Conservation (phyloP, 352 stramenopile genomes). For the Saprolegnia parasitica region DNA sequence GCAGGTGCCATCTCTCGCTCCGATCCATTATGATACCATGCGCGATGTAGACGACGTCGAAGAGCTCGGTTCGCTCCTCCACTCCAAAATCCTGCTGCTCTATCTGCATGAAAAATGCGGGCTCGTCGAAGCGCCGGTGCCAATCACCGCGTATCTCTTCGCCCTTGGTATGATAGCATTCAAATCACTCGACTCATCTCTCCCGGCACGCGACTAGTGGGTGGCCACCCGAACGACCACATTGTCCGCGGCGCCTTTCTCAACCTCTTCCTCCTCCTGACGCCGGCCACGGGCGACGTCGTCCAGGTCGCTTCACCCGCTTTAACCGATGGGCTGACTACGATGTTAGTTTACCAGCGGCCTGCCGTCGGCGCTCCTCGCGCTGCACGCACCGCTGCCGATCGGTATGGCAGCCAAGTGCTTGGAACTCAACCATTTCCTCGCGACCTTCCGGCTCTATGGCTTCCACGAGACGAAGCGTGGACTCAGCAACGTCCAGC, state of each 20-base stretch:
- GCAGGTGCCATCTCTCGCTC: neutral
- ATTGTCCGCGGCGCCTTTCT: slow-evolving; percentile 65
- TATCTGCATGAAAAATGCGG: slow-evolving; percentile 9
- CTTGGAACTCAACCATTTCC: slow-evolving; percentile 68
- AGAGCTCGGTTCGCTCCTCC: slow-evolving; percentile 58
- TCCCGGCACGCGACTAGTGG: slow-evolving; percentile 39
- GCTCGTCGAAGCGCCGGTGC: slow-evolving; percentile 37
- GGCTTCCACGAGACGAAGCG: slow-evolving; percentile 80
- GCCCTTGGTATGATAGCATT: slow-evolving; percentile 51
- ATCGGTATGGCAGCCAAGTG: neutral
- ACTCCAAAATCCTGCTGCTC: slow-evolving; percentile 63
- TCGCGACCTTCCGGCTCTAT: slow-evolving; percentile 67
- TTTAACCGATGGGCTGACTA: no score
- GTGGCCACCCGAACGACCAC: slow-evolving; percentile 58
- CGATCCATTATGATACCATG: neutral
- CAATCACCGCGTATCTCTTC: slow-evolving; percentile 75
- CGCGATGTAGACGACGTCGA: slow-evolving; percentile 30
- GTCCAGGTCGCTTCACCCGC: neutral
- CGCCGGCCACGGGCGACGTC: slow-evolving; percentile 28
- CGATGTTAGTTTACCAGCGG: slow-evolving; percentile 31
- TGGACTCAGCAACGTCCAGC: slow-evolving; percentile 74
- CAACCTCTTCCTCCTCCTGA: slow-evolving; percentile 58
- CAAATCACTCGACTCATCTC: neutral
- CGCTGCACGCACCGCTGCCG: neutral
- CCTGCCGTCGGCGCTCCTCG: slow-evolving; percentile 45